Percentiles rank a stretch among this genome's conserved stretches.
These are phyloP conservation scores for Sonneratia alba DNA, from an alignment of 345 rosid species.

Conservation along the genomic window DNA sequence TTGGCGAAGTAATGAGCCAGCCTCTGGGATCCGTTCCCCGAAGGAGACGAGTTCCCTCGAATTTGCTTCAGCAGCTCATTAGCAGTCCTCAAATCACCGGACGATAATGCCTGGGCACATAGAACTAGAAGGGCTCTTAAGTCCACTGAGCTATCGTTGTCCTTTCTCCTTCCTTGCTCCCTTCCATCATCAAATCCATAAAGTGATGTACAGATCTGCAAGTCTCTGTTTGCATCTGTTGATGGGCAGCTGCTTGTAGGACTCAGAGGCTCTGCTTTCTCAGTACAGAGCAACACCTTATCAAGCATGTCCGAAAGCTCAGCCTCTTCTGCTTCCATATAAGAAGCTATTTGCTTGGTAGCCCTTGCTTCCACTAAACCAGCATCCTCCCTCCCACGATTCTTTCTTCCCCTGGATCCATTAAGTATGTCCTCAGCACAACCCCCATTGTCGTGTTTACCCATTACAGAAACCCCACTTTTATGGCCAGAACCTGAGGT, in stretches of 20 bases:
- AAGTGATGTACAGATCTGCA: background rate
- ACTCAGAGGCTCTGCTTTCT: slow-evolving; percentile 9
- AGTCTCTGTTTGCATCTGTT: slow-evolving; percentile 12
- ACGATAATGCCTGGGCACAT: slow-evolving; percentile 70
- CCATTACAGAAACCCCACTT: slow-evolving; percentile 4
- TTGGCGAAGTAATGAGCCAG: slow-evolving; percentile 75
- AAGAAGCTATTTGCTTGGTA: slow-evolving; percentile 47
- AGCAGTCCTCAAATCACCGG: slow-evolving; percentile 54
- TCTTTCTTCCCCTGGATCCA: slow-evolving; percentile 39
- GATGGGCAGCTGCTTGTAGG: background rate
- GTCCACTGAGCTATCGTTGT: slow-evolving; percentile 40
- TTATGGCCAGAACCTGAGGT: background rate
- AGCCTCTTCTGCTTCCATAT: slow-evolving; percentile 42
- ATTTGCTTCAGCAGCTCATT: slow-evolving; percentile 67
- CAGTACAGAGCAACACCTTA: slow-evolving; percentile 36
- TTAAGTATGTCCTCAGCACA: slow-evolving; percentile 12
- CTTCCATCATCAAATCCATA: slow-evolving; percentile 29
- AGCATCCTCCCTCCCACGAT: slow-evolving; percentile 38
- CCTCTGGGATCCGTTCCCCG: slow-evolving; percentile 72
- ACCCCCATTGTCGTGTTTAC: slow-evolving; percentile 1
- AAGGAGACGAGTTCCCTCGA: slow-evolving; percentile 51
- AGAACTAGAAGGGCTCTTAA: slow-evolving; percentile 52
- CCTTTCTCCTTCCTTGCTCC: slow-evolving; percentile 31
- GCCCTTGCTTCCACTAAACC: slow-evolving; percentile 48
- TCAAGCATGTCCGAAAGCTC: slow-evolving; percentile 65